Evolutionary conservation across 129 eudicot species (phyloP).

Genomic region (Centella asiatica): DNA sequence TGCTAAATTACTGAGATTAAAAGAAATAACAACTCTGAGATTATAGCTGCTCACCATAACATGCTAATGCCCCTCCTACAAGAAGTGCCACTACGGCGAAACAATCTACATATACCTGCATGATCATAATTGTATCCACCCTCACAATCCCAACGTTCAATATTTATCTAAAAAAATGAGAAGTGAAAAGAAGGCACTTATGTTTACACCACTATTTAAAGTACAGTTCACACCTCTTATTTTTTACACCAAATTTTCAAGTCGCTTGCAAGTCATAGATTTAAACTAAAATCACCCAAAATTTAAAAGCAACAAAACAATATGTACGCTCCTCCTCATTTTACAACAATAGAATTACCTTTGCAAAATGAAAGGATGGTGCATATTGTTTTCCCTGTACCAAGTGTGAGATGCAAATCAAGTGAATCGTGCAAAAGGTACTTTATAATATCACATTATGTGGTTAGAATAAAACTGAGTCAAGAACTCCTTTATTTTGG

Average conservation of each 20-base stretch:
- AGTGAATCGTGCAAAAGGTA: no score
- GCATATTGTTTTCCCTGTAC: no score
- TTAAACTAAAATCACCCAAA: no score
- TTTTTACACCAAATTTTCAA: no score
- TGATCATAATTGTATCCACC: slow-evolving; percentile 13
- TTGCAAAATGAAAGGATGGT: no score
- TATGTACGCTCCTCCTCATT: no score
- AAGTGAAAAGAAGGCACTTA: background rate
- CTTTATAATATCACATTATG: background rate
- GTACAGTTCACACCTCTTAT: no score
- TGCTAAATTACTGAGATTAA: background rate
- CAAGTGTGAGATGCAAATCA: no score
- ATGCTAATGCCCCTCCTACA: slow-evolving; percentile 76
- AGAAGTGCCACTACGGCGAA: slow-evolving; percentile 55
- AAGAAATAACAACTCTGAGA: background rate
- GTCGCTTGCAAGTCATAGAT: no score
- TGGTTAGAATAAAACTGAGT: background rate
- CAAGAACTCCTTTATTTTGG: background rate
- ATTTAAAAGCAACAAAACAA: no score
- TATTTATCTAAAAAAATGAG: background rate
- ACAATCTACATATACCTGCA: slow-evolving; percentile 86
- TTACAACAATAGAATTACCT: no score
- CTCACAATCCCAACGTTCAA: background rate
- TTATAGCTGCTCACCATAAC: slow-evolving; percentile 63
- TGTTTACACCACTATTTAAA: no score